Evolutionary conservation across 1,284 basidiomycete species (phyloP), one percentile per base, ranked within the genome.

Genomic region (Erythrobasidium hasegawianum): DNA sequence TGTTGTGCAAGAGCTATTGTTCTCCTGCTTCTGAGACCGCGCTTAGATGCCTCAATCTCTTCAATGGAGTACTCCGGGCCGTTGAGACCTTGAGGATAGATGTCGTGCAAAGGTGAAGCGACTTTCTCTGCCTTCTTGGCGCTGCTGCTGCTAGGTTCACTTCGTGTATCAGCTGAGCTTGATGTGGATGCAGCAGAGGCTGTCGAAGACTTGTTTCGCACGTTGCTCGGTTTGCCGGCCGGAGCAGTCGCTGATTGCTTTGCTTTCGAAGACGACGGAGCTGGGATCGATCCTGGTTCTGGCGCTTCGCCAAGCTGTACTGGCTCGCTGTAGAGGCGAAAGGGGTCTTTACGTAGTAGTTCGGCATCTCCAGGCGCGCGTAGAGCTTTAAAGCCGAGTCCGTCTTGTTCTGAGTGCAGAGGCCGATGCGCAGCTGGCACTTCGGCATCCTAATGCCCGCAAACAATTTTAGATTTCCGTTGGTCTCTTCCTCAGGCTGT

Each of bases 341-440:
- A 80, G 9, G 85, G 85, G 69, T 84, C 81, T 18, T 79, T 77
- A 53, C 82, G 83, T 22, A 86, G 80, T 1, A 77, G 68, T 57
- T 83, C 81, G 1, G 80, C 78, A 68, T 82, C 81, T 9, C 75
- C 75, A 0, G 74, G 73, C 0, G 75, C 69, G 29, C 72, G 72
- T 16, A 69, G 45, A 11, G 75, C 71, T 33, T 75, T 69, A 59
- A 80, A 78, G 18, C 78, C 73, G 76, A 29, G 71, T 52, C 78
- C 79, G n/a, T 75, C 70, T 68, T 81, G 43, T 5, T 41, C 56
- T 61, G 40, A 22, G 16, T 38, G 58, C 11, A 41, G 16, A 40
- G 47, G 27, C 18, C 27, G 40, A 16, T 8, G 13, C 16, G 52
- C 16, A 22, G 38, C 18, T 18, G 52, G 45, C 13, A n/a, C 41